A percentile compares a stretch with the other conserved stretches of the same genome.
These are phyloP conservation scores for Geosmithia putterillii DNA, from an alignment of 2,329 filamentous ascomycete species.

Conservation along the genomic window DNA sequence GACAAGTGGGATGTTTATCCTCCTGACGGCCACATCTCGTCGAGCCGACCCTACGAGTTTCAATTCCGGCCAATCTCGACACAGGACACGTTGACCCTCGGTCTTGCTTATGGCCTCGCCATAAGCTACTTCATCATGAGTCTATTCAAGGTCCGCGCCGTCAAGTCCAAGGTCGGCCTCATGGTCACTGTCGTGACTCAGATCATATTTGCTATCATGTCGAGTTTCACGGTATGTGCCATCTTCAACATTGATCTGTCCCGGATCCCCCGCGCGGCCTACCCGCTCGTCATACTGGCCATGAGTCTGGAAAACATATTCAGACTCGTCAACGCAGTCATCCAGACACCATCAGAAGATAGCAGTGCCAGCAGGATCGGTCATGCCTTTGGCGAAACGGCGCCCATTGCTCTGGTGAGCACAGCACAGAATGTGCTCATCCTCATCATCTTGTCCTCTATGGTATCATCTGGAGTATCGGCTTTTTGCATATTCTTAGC, in stretches of 20 bases:
- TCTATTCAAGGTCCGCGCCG: constrained; percentile 56
- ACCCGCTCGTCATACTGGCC: constrained; percentile 64
- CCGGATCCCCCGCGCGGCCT: constrained; percentile 60
- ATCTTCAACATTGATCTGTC: constrained; percentile 65
- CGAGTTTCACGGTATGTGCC: constrained; percentile 69
- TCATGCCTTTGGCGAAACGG: constrained; percentile 61
- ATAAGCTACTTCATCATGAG: constrained; percentile 53
- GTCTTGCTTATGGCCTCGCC: constrained; percentile 52
- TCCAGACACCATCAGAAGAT: constrained; percentile 57
- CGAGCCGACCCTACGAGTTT: constrained; percentile 62
- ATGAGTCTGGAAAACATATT: constrained; percentile 74
- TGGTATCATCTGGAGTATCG: constrained; percentile 58
- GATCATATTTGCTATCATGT: constrained; percentile 60
- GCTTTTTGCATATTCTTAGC: constrained; percentile 68
- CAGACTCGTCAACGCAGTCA: constrained; percentile 64
- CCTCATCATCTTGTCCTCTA: constrained; percentile 49
- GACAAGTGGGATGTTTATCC: constrained; percentile 56
- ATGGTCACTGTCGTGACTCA: constrained; percentile 60
- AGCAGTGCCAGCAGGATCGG: constrained; percentile 58
- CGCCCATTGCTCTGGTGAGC: constrained; percentile 55
- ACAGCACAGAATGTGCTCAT: constrained; percentile 58
- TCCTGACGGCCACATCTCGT: constrained; percentile 35
- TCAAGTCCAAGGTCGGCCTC: constrained; percentile 65
- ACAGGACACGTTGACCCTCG: constrained; percentile 51
- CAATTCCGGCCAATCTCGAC: constrained; percentile 63